These are phyloP conservation scores for Sequoia sempervirens DNA, from an alignment of 75 land plant species.

Conservation along the genomic window DNA sequence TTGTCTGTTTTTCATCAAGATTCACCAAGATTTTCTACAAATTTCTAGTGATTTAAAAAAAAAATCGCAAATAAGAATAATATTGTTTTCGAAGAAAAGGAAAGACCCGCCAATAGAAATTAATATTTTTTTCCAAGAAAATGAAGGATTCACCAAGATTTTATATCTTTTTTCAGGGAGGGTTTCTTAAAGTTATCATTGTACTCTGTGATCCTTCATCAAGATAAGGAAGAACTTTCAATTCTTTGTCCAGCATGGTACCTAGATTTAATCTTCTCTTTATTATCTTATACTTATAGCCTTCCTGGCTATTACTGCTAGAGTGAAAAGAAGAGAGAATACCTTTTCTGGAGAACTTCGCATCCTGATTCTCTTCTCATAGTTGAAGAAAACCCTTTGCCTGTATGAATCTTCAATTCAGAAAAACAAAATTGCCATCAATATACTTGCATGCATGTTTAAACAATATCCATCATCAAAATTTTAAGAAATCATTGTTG, in stretches of 20 bases:
- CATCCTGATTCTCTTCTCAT: constrained; percentile 80
- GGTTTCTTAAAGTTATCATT: no score
- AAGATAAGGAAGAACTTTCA: no score
- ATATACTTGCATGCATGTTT: not conserved
- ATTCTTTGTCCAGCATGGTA: not conserved
- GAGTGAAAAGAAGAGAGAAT: not conserved
- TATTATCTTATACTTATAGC: not conserved
- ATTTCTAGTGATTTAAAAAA: no score
- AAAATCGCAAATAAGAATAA: no score
- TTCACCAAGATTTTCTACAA: no score
- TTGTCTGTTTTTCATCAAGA: no score
- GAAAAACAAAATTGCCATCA: constrained; percentile 7
- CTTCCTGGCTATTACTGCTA: not conserved
- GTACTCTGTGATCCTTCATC: no score
- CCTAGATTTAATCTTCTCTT: not conserved
- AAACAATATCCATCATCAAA: not conserved
- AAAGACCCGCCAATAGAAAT: no score
- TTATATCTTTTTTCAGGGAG: no score
- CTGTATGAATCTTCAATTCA: constrained; percentile 66
- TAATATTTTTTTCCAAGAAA: no score
- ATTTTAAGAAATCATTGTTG: not conserved
- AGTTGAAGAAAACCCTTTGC: constrained; percentile 80
- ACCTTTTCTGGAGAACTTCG: constrained; percentile 97
- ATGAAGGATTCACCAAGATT: no score
- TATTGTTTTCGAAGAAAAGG: no score